Conservation (phyloP, 164 flowering plant genomes). For the Hamamelis virginiana region DNA sequence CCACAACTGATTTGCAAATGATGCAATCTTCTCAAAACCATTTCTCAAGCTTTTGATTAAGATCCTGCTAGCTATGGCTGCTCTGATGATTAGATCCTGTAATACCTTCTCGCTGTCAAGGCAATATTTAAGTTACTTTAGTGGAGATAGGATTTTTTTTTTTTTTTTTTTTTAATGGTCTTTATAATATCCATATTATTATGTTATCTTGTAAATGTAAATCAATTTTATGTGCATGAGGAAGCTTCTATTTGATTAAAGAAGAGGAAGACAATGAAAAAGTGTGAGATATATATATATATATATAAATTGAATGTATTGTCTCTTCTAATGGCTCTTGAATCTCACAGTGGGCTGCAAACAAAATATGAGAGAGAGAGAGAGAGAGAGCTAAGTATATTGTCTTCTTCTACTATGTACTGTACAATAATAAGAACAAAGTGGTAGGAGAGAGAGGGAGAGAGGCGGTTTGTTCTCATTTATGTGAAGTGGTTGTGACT, state of each 20-base stretch:
- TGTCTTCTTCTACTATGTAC: too few relatives aligned
- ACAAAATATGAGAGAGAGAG: neutral
- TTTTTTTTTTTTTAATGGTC: conserved; percentile 9
- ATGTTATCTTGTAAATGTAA: conserved; percentile 25
- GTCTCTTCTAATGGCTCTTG: neutral
- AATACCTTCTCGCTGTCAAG: neutral
- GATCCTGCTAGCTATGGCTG: neutral
- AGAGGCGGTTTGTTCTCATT: neutral
- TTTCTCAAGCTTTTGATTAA: conserved; percentile 53
- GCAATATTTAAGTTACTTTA: conserved; percentile 5
- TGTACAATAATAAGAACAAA: too few relatives aligned
- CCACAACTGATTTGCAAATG: conserved; percentile 73
- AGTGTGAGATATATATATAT: neutral
- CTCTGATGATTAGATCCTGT: neutral
- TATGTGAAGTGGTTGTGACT: neutral
- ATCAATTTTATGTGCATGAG: conserved; percentile 15
- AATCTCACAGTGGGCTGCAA: neutral
- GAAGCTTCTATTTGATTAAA: conserved; percentile 1
- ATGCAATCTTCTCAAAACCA: conserved; percentile 60
- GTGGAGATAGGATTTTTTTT: conserved; percentile 12
- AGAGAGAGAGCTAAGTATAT: neutral
- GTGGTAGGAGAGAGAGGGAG: too few relatives aligned
- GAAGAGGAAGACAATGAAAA: neutral
- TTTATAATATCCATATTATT: neutral
- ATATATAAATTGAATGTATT: neutral